Conservation (phyloP, 164 flowering plant genomes). For the Vitis cinerea region DNA sequence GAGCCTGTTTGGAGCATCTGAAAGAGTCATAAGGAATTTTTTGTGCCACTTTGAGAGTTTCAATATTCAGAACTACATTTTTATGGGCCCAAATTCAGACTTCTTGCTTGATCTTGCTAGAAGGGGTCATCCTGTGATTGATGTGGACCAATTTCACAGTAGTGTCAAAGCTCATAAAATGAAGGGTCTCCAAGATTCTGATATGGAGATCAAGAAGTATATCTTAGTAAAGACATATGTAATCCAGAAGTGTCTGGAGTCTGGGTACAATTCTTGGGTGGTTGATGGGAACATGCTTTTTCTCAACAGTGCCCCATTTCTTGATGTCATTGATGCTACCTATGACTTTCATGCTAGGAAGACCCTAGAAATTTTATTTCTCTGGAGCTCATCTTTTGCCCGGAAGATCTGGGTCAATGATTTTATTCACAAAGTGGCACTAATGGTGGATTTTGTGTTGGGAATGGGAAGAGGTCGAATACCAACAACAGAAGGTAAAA, state of each 20-base stretch:
- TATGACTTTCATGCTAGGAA: conserved; percentile 19
- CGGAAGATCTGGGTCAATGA: conserved; percentile 35
- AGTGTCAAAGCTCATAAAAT: no score
- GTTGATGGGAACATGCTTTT: conserved; percentile 55
- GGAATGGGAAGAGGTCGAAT: not conserved
- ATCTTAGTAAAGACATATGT: conserved; percentile 46
- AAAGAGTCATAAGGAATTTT: conserved; percentile 44
- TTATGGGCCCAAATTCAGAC: no score
- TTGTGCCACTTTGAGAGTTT: conserved; percentile 84
- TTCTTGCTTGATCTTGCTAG: no score
- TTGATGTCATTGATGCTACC: not conserved
- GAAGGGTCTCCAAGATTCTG: conserved; percentile 12
- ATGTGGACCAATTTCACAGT: no score
- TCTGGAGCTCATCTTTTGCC: conserved; percentile 41
- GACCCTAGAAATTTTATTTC: conserved; percentile 37
- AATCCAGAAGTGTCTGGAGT: conserved; percentile 48
- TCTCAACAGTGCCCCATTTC: conserved; percentile 21
- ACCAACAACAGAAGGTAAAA: not conserved
- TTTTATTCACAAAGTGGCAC: no score
- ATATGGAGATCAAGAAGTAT: conserved; percentile 31
- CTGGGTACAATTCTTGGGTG: conserved; percentile 43
- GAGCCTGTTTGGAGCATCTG: conserved; percentile 42
- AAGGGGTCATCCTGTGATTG: no score
- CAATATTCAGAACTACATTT: conserved; percentile 15
- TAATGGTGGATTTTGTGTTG: conserved; percentile 12